Conservation (phyloP, 2,329 filamentous ascomycete genomes). For the Ambrosiella cleistominuta region DNA sequence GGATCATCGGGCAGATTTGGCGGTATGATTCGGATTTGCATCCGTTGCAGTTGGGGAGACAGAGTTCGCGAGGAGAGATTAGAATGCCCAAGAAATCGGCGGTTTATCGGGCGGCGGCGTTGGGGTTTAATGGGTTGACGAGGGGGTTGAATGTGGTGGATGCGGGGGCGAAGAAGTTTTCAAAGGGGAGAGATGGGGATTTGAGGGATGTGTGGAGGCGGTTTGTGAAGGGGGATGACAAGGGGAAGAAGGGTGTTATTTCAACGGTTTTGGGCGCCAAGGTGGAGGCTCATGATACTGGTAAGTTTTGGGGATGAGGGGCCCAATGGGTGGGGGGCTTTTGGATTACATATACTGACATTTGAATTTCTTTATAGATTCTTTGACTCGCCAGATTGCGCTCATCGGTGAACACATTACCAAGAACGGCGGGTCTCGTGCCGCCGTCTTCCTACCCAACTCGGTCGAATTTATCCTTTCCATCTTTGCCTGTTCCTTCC, state of each 20-base stretch:
- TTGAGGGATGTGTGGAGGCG: constrained; percentile 79
- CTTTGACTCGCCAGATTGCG: constrained; percentile 72
- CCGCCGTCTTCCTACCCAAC: constrained; percentile 85
- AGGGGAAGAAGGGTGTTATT: constrained; percentile 53
- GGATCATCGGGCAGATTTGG: constrained; percentile 54
- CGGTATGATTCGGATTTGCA: constrained; percentile 76
- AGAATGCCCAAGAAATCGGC: constrained; percentile 73
- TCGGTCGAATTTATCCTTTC: constrained; percentile 71
- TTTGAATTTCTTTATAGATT: constrained; percentile 27
- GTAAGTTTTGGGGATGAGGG: constrained; percentile 21
- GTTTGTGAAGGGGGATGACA: constrained; percentile 45
- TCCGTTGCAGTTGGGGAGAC: constrained; percentile 74
- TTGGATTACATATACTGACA: too few relatives aligned
- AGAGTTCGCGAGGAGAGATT: constrained; percentile 61
- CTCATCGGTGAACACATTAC: constrained; percentile 64
- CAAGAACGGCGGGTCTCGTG: constrained; percentile 52
- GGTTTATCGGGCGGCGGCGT: constrained; percentile 67
- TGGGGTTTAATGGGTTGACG: constrained; percentile 68
- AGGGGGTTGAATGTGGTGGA: constrained; percentile 69
- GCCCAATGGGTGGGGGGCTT: too few relatives aligned
- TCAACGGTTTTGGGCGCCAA: constrained; percentile 64
- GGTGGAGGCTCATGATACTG: constrained; percentile 52
- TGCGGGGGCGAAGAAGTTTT: constrained; percentile 63
- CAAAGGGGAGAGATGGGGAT: constrained; percentile 69
- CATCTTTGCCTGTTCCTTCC: constrained; percentile 80